Conservation (phyloP, 192 early-diverging fungal species). For the Coemansia sp. region DNA sequence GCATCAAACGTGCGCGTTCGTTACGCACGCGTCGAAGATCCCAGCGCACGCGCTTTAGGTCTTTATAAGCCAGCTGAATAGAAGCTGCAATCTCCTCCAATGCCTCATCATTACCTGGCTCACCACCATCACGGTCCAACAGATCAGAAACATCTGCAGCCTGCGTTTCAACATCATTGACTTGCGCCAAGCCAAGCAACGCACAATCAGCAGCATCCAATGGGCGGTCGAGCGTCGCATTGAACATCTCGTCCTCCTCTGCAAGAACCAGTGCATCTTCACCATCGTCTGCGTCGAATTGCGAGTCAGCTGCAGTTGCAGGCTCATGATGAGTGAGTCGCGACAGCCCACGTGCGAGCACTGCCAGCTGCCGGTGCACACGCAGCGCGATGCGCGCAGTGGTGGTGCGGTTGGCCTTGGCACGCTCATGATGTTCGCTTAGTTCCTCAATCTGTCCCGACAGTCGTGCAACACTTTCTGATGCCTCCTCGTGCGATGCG, state of each 20-base stretch:
- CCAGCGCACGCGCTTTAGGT: slow-evolving; percentile 32
- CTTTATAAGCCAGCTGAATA: slow-evolving; percentile 27
- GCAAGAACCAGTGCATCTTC: slow-evolving; percentile 29
- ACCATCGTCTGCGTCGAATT: slow-evolving; percentile 13
- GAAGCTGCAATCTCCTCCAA: slow-evolving; percentile 34
- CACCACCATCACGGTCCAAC: slow-evolving; percentile 4
- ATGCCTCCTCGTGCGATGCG: slow-evolving; percentile 37
- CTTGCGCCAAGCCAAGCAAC: slow-evolving; percentile 5
- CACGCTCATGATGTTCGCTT: slow-evolving; percentile 42
- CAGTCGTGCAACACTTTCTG: slow-evolving; percentile 30
- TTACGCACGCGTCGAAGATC: slow-evolving; percentile 23
- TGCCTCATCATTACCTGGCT: slow-evolving; percentile 20
- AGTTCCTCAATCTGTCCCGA: slow-evolving; percentile 46
- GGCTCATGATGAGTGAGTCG: slow-evolving; percentile 22
- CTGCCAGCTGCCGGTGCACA: slow-evolving; percentile 35
- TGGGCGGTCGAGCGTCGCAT: slow-evolving; percentile 38
- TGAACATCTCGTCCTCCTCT: slow-evolving; percentile 45
- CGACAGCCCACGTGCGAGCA: slow-evolving; percentile 24
- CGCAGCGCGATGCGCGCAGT: slow-evolving; percentile 29
- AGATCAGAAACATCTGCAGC: background rate
- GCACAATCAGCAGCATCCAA: slow-evolving; percentile 16
- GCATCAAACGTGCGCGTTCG: slow-evolving; percentile 37
- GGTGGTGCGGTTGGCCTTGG: slow-evolving; percentile 33
- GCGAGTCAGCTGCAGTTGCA: background rate
- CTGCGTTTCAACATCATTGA: background rate